phyloP scores from a whole-genome alignment of 768 basidiomycete species.

The Hypholoma sublateritium region DNA sequence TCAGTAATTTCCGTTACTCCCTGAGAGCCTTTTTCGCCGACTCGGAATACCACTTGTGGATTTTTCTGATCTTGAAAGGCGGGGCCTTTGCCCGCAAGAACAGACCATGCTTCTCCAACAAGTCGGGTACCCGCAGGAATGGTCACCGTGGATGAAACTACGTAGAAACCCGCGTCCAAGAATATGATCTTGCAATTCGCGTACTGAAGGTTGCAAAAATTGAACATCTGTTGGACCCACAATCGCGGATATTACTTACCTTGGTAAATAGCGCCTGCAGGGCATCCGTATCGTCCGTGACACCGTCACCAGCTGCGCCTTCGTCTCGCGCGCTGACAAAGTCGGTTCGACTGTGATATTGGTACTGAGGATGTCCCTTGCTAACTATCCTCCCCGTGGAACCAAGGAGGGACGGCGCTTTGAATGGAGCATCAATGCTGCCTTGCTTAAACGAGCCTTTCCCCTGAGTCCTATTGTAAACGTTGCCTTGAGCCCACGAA shows the following conservation, averaged over 20 bases:
- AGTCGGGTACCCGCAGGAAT: conserved; percentile 60
- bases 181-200: conserved; percentile 79
- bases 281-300: conserved; percentile 72
- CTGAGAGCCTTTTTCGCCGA: conserved; percentile 46
- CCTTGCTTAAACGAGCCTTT: conserved; percentile 49
- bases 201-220: conserved; percentile 40
- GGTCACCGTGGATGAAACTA: conserved; percentile 52
- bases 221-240: not conserved
- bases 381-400: conserved; percentile 59
- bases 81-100: conserved; percentile 49
- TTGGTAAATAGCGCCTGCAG: conserved; percentile 58
- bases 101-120: conserved; percentile 63
- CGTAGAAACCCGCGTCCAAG: conserved; percentile 70
- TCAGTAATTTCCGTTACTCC: conserved; percentile 65
- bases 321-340: conserved; percentile 70
- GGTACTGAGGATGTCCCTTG: conserved; percentile 67
- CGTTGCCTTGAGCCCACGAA: conserved; percentile 78
- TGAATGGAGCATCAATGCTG: conserved; percentile 43
- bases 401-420: conserved; percentile 57
- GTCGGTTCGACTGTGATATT: conserved; percentile 53
- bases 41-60: conserved; percentile 47
- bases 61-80: conserved; percentile 44
- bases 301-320: conserved; percentile 75
- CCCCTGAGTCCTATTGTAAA: conserved; percentile 53
- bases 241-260: conserved; percentile 29